Evolutionary conservation across 306 rosid species (phyloP), one percentile per base, ranked within the genome.

Genomic region (Fagus sylvatica): DNA sequence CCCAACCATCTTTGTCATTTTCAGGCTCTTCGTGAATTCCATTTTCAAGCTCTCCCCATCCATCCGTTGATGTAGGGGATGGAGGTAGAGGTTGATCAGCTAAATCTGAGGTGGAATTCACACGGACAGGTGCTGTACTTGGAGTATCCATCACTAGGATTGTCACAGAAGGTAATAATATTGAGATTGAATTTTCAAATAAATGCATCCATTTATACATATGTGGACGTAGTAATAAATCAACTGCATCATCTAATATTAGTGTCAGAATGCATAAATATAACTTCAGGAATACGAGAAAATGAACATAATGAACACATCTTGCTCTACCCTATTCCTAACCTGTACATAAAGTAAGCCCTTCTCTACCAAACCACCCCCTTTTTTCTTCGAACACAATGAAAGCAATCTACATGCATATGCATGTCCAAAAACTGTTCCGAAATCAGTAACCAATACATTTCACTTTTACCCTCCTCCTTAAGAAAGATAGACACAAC

Each of bases 1-100:
- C 99, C 98, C 98, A 93, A 49, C 97, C 99, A 83, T 90, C 98
- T 85, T 89, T 96, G 64, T 96, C 98, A 82, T 49, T 86, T 74
- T 83, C 99, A 74, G 65, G 81, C 75, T 81, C 96, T 42, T 90
- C 94, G 5, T 78, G 70, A 10, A 91, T 78, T 84, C 92, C 98
- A 84, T 93, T 96, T 79, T 96, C 99, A 73, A 93, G 85, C 66
- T 96, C 98, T 65, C 99, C 99, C 98, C 99, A 96, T 48, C 99
- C 98, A 79, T 96, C 99, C 12, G 96, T 93, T 51, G 98, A 96
- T 12, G 98, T 88, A 33, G 99, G 99, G 8, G 99, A 96, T 22
- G 82, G 76, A n/a, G 96, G 89, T 51, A 53, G 84, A 69, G 86
- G 91, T 51, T 75, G 89, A 53, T 96, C 93, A 33, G 89, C 70